phyloP scores from a whole-genome alignment of 768 basidiomycete genomes.

The Leccinellum albellum region DNA sequence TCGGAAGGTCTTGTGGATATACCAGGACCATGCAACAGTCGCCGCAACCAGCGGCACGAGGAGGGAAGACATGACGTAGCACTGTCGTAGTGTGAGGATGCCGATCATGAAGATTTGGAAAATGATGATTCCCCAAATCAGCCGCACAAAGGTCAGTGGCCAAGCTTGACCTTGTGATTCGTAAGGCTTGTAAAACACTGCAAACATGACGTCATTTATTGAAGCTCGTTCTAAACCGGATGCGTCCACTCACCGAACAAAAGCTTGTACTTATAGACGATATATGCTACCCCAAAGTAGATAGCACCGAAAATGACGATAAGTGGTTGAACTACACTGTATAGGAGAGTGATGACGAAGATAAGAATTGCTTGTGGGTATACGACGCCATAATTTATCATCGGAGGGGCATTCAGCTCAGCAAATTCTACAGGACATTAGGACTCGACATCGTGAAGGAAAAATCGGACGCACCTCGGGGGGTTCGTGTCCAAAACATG shows the following conservation, averaged over 20 bases:
- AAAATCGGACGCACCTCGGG: slow-evolving; percentile 58
- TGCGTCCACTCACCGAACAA: slow-evolving; percentile 68
- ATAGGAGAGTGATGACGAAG: slow-evolving; percentile 91
- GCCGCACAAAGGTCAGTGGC: slow-evolving; percentile 90
- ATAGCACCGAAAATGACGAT: slow-evolving; percentile 93
- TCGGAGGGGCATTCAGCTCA: slow-evolving; percentile 94
- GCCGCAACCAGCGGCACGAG: slow-evolving; percentile 73
- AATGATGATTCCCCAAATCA: slow-evolving; percentile 89
- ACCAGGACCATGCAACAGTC: slow-evolving; percentile 81
- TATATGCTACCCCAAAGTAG: slow-evolving; percentile 94
- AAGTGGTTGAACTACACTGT: slow-evolving; percentile 93
- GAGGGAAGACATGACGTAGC: slow-evolving; percentile 54
- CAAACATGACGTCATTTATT: neutral
- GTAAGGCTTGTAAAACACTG: slow-evolving; percentile 98
- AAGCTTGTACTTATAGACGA: slow-evolving; percentile 98
- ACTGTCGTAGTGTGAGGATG: slow-evolving; percentile 72
- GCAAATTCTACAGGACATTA: slow-evolving; percentile 69
- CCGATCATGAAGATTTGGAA: slow-evolving; percentile 98
- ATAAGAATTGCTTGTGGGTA: slow-evolving; percentile 96
- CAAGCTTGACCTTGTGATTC: slow-evolving; percentile 97
- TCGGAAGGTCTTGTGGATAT: slow-evolving; percentile 60
- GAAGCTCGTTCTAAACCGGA: neutral
- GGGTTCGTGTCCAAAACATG: slow-evolving; percentile 80
- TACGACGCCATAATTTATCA: slow-evolving; percentile 96
- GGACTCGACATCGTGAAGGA: neutral